Percentiles rank a stretch among this genome's conserved stretches.
phyloP scores from a whole-genome alignment of 345 rosid species.

The Hibiscus mutabilis region DNA sequence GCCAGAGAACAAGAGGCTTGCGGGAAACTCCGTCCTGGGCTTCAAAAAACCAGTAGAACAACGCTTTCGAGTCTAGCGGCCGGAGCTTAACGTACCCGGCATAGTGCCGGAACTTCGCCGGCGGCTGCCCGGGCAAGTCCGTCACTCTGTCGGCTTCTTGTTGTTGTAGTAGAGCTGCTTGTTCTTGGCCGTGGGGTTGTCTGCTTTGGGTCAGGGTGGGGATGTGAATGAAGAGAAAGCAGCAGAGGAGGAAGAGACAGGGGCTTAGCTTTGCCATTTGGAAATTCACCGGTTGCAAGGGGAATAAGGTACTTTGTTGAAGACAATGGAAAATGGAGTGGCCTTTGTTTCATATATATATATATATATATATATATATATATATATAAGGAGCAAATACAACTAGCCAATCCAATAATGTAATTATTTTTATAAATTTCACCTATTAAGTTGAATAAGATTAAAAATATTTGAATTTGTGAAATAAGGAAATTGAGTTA shows the following conservation, averaged over 20 bases:
- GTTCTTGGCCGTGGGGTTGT: neutral
- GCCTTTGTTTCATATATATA: neutral
- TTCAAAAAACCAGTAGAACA: conserved; percentile 76
- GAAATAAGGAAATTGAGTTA: too few relatives aligned
- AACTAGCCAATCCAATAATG: neutral
- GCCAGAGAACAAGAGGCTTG: conserved; percentile 71
- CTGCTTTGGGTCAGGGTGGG: neutral
- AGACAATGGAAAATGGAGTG: neutral
- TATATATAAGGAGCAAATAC: neutral
- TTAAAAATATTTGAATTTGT: too few relatives aligned
- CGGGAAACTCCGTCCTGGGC: conserved; percentile 25
- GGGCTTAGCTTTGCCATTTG: neutral
- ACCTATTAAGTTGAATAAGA: too few relatives aligned
- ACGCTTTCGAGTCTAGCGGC: conserved; percentile 29
- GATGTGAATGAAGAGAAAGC: neutral
- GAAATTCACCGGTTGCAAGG: neutral
- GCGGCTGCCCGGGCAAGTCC: conserved; percentile 52
- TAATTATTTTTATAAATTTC: neutral
- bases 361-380: too few relatives aligned
- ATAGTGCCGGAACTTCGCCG: conserved; percentile 46
- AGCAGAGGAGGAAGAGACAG: neutral
- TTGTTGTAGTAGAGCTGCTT: conserved; percentile 5
- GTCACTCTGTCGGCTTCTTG: conserved; percentile 39
- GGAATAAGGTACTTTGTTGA: neutral
- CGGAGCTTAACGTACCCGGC: conserved; percentile 47